Conservation (phyloP, 2,329 filamentous ascomycete genomes). For the Metarhizium guizhouense region DNA sequence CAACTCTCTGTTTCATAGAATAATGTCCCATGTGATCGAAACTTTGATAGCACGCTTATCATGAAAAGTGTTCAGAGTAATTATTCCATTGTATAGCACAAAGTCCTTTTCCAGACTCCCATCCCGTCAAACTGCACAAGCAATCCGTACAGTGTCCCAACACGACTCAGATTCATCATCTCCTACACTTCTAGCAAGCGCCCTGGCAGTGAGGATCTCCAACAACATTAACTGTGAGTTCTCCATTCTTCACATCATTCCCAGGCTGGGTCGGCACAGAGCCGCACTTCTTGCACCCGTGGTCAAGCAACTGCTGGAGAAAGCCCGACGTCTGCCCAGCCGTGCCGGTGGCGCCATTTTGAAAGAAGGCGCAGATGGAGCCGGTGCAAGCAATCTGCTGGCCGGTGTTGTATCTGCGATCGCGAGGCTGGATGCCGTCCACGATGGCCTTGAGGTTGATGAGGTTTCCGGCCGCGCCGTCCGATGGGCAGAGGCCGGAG, state of each 20-base stretch:
- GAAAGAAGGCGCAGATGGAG: constrained; percentile 11
- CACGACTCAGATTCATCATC: neutral
- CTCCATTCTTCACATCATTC: constrained; percentile 11
- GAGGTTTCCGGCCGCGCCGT: constrained; percentile 8
- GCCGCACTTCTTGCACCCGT: constrained; percentile 10
- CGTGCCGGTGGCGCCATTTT: constrained; percentile 10
- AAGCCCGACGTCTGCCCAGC: constrained; percentile 8
- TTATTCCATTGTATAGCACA: too few relatives aligned
- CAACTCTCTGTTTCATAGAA: too few relatives aligned
- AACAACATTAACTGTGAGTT: constrained; percentile 12
- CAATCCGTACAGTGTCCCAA: too few relatives aligned
- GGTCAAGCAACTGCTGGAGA: constrained; percentile 8
- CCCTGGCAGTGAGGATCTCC: constrained; percentile 9
- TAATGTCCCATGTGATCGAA: too few relatives aligned
- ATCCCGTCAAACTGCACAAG: too few relatives aligned
- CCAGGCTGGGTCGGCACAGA: constrained; percentile 10
- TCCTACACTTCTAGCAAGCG: constrained; percentile 2
- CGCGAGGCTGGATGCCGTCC: constrained; percentile 6
- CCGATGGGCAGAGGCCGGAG: constrained; percentile 9
- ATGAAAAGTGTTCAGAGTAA: too few relatives aligned
- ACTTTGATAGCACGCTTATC: too few relatives aligned
- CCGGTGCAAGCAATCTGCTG: constrained; percentile 11
- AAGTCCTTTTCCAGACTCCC: too few relatives aligned
- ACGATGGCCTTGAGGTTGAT: constrained; percentile 6
- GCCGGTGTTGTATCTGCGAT: constrained; percentile 7